Evolutionary conservation across 371 early-diverging fungal species (phyloP), one percentile per base, ranked within the genome.

Genomic region (Haplosporangium sp.): DNA sequence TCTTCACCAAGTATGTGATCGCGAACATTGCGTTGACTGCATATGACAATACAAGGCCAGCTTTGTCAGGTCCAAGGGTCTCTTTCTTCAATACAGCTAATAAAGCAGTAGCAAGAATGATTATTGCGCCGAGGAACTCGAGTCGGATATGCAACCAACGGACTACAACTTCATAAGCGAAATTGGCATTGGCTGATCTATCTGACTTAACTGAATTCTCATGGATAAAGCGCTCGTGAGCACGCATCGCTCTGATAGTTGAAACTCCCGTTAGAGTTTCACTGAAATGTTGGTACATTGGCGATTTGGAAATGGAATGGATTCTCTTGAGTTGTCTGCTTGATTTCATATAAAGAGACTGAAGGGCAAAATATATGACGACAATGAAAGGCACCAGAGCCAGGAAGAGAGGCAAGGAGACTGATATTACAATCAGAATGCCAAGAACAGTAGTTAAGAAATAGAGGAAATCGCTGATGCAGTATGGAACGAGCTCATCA

Each of bases 101-200:
- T 11, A 89, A 68, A 0, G 94, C 85, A 8, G 92, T 90, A 19
- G 87, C 86, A 45, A 93, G 88, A 55, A 92, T 88, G 55, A 93
- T 89, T 44, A 88, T 74, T 15, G 91, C 86, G 1, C 90, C 90
- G 65, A 92, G 56, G 9, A 89, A 48, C 35, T 94, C 95, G 6
- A 93, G 87, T 47, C 97, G 93, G 42, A 93, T 77, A 70, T 90
- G 90, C 17, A 96, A 84, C 94, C 97, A 97, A 39, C 97, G 94
- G 71, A 94, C 94, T 53, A 91, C 87, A 17, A 91, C 85, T 35
- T 91, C 83, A 13, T 91, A 92, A 0, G 94, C 94, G 78, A 75
- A 82, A 13, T 76, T 48, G 0, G 65, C 71, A 20, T 84, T 82
- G 27, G 84, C 77, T 9, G 85, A 63, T 2, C 66, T 50, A 38